Conservation (phyloP, 169 alveolate genomes). For the Eimeria necatrix region DNA sequence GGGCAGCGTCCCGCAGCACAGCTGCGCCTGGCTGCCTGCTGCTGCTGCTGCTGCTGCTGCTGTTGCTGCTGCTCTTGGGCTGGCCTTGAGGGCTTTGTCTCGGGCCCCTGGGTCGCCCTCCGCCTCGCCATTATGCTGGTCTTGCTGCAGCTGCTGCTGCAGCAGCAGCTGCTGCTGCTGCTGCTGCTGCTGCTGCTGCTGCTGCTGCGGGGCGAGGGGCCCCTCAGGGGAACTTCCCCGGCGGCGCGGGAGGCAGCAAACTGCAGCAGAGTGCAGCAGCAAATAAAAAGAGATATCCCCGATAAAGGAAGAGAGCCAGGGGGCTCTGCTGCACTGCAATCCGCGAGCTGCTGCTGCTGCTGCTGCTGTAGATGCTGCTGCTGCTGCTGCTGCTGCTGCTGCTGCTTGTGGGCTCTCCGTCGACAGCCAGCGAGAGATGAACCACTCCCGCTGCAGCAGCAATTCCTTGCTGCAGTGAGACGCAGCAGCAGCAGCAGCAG, state of each 20-base stretch:
- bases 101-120: background rate
- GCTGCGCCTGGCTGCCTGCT: background rate
- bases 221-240: background rate
- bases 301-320: slow-evolving; percentile 40
- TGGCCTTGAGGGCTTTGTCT: background rate
- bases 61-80: background rate
- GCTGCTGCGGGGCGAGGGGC: background rate
- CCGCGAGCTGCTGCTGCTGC: slow-evolving; percentile 27
- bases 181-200: background rate
- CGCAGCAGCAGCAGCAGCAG: slow-evolving; percentile 22
- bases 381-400: slow-evolving; percentile 7
- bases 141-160: slow-evolving; percentile 22
- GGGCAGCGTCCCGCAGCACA: slow-evolving; percentile 52
- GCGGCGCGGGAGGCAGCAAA: slow-evolving; percentile 21
- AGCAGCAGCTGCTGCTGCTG: slow-evolving; percentile 42
- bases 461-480: slow-evolving; percentile 9
- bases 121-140: background rate
- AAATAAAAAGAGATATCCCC: background rate
- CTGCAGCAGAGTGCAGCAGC: slow-evolving; percentile 22
- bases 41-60: slow-evolving; percentile 43
- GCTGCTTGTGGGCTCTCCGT: background rate
- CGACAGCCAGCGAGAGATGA: slow-evolving; percentile 37
- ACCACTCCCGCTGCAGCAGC: slow-evolving; percentile 59
- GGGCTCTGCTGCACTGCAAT: slow-evolving; percentile 8
- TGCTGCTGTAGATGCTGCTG: slow-evolving; percentile 20